These are phyloP conservation scores for Exophiala calicioides DNA, from an alignment of 2,329 filamentous ascomycete genomes.

Conservation along the genomic window DNA sequence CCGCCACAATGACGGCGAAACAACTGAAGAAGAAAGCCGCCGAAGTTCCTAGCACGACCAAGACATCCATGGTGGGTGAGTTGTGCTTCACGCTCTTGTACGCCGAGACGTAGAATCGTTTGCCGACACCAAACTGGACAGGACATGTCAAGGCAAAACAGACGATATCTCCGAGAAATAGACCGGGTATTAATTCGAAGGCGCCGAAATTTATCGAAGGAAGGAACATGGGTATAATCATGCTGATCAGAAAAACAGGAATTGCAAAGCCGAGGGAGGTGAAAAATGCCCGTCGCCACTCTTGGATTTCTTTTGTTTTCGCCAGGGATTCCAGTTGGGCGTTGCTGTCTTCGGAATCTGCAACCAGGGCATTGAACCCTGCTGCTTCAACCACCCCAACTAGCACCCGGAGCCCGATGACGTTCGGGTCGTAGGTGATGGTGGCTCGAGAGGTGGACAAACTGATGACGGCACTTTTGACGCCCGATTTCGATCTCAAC, in stretches of 20 bases:
- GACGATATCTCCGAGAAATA: slow-evolving; percentile 85
- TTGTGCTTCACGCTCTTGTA: slow-evolving; percentile 89
- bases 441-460: slow-evolving; percentile 72
- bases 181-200: slow-evolving; percentile 65
- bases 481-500: slow-evolving; percentile 66
- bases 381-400: slow-evolving; percentile 79
- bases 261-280: slow-evolving; percentile 78
- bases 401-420: slow-evolving; percentile 76
- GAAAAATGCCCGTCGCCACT: slow-evolving; percentile 82
- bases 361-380: slow-evolving; percentile 84
- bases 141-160: slow-evolving; percentile 85
- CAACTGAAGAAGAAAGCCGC: slow-evolving; percentile 96
- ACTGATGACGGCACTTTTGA: slow-evolving; percentile 72
- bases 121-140: slow-evolving; percentile 94
- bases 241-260: slow-evolving; percentile 88
- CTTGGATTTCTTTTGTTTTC: slow-evolving; percentile 93
- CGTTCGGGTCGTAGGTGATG: slow-evolving; percentile 69
- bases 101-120: slow-evolving; percentile 89
- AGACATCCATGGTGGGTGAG: slow-evolving; percentile 95
- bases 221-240: slow-evolving; percentile 87
- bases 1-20: slow-evolving; percentile 79
- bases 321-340: slow-evolving; percentile 93
- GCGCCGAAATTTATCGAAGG: slow-evolving; percentile 75
- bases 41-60: slow-evolving; percentile 90
- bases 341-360: slow-evolving; percentile 92